Evolutionary conservation across 305 asterid genomes (phyloP).

Genomic region (Fraxinus floribunda): DNA sequence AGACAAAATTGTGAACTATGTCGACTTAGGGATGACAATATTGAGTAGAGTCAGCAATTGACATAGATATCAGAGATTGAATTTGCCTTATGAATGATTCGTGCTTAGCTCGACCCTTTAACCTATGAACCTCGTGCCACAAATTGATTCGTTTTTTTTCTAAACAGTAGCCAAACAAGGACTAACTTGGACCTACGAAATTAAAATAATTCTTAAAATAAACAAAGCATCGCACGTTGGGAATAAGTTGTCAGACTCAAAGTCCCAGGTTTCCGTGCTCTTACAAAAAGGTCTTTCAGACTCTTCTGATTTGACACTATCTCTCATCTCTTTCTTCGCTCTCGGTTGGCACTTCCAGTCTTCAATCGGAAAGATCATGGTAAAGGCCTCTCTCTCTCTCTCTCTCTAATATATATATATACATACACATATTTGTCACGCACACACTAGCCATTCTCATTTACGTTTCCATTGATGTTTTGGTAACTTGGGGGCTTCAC

Average conservation of each 20-base stretch:
- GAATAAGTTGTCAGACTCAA: neutral
- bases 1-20: neutral
- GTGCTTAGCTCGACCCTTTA: neutral
- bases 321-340: neutral
- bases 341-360: neutral
- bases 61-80: neutral
- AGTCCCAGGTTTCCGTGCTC: conserved; percentile 21
- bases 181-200: neutral
- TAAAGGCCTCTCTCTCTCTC: neutral
- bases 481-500: conserved; percentile 3
- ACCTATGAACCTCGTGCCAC: neutral
- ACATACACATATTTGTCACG: too few species aligned
- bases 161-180: too few species aligned
- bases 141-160: too few species aligned
- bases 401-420: neutral
- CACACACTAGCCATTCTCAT: neutral
- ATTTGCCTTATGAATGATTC: neutral
- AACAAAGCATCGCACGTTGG: neutral
- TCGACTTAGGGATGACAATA: neutral
- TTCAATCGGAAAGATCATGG: neutral
- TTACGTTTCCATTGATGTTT: conserved; percentile 13
- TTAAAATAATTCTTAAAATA: neutral
- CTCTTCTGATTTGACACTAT: conserved; percentile 8
- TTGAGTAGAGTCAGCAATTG: neutral
- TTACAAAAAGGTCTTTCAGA: neutral